A percentile compares a stretch with the other conserved stretches of the same genome.
Conservation (phyloP, 163 green algal species). For the Scenedesmus sp. region DNA sequence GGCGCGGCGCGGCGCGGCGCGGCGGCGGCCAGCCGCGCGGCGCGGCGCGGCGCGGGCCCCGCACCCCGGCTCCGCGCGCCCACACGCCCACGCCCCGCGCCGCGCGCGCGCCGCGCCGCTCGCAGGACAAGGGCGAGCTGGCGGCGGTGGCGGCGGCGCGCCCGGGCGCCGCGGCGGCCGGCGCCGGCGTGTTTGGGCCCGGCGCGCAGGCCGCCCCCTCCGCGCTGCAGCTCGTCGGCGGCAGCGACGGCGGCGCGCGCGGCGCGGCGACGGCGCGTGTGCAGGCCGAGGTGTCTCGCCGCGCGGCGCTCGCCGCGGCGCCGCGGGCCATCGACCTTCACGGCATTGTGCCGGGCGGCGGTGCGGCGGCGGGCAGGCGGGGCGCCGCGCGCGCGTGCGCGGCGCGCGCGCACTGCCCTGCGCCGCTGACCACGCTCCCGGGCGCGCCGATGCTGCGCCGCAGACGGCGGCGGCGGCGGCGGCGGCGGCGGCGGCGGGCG, state of each 20-base stretch:
- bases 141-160: conserved; percentile 20
- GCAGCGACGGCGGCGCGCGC: neutral
- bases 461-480: no score
- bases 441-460: neutral
- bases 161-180: neutral
- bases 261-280: neutral
- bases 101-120: no score
- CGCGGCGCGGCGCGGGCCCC: no score
- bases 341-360: neutral
- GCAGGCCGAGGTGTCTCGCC: neutral
- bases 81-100: no score
- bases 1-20: no score
- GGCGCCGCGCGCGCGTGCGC: neutral
- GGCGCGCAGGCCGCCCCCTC: conserved; percentile 25
- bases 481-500: no score
- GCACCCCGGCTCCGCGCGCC: no score
- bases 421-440: neutral
- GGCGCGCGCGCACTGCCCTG: neutral
- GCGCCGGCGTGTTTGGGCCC: neutral
- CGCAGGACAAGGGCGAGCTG: conserved; percentile 56
- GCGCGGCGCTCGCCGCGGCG: neutral
- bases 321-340: conserved; percentile 27
- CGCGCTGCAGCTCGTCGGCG: conserved; percentile 25
- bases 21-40: no score
- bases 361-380: neutral